Percentiles rank a stretch among this genome's conserved stretches.
These are phyloP conservation scores for Gynochthodes officinalis DNA, from an alignment of 257 asterid species.

Conservation along the genomic window DNA sequence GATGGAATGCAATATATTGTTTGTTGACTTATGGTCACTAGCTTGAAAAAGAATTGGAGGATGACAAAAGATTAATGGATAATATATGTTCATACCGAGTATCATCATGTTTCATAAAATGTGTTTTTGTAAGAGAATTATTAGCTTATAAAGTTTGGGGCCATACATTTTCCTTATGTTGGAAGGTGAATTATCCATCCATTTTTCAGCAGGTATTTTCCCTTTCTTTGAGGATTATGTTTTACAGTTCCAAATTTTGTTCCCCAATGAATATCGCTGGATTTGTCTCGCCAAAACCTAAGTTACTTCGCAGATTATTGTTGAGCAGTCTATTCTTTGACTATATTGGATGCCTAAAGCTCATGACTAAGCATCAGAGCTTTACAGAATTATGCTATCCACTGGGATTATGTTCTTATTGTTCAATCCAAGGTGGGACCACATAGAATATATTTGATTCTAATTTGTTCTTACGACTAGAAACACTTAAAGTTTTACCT, in stretches of 20 bases:
- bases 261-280: background rate
- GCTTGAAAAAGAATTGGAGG: background rate
- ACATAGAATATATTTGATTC: background rate
- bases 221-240: background rate
- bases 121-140: background rate
- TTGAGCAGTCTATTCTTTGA: background rate
- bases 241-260: background rate
- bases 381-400: background rate
- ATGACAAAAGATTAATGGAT: background rate
- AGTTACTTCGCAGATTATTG: background rate
- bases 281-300: background rate
- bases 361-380: background rate
- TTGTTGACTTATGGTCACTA: background rate
- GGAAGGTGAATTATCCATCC: background rate
- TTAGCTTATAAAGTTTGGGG: no score
- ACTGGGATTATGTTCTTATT: background rate
- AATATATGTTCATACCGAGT: background rate
- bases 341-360: background rate
- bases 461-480: background rate
- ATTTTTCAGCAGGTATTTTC: background rate
- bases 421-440: background rate
- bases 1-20: background rate
- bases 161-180: background rate
- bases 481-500: background rate
- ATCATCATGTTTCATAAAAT: background rate